Evolutionary conservation across 1,284 basidiomycete species (phyloP), one percentile per base, ranked within the genome.

Genomic region (Pascua guehoae): DNA sequence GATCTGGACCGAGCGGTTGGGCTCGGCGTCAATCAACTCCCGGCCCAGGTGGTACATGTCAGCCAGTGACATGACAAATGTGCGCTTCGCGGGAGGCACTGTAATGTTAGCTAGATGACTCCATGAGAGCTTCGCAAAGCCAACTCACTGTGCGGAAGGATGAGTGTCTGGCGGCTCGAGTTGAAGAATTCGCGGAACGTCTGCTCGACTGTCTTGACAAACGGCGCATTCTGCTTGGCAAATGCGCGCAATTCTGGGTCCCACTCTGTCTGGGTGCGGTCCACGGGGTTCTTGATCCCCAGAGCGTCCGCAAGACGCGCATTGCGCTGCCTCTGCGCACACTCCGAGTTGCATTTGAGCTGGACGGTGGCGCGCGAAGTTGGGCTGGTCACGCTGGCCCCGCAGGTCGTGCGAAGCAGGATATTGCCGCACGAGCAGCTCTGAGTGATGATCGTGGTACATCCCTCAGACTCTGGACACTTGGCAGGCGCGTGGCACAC

Each of bases 251-350:
- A 65, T 44, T 89, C 88, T 2, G 84, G 80, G 36, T 76, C 74
- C 73, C 88, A 92, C 4, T 78, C 81, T 12, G 82, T 81, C 40
- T 78, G 58, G 14, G 62, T 57, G n/a, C 71, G 69, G 55, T 66
- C 79, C 73, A 79, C 61, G 61, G 74, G 63, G 5, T 66, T 50
- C 61, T 73, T 75, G 68, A 96, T 92, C 0, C 91, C 91, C 8
- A 97, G 77, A 0, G 92, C 93, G 46, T 92, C 89, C 1, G 93
- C 92, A 9, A 97, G 78, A 38, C 85, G 79, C 0, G 87, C 88
- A 66, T 94, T 95, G 10, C 93, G 83, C 72, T 92, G 89, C 47
- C 87, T 88, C 38, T 90, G 80, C 18, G 79, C 79, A 66, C 92
- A 95, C 56, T 93, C 89, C 50, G 83, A 85, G 40, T 85, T 85